These are phyloP conservation scores for Hibiscus mutabilis DNA, from an alignment of 345 rosid genomes.

Conservation along the genomic window DNA sequence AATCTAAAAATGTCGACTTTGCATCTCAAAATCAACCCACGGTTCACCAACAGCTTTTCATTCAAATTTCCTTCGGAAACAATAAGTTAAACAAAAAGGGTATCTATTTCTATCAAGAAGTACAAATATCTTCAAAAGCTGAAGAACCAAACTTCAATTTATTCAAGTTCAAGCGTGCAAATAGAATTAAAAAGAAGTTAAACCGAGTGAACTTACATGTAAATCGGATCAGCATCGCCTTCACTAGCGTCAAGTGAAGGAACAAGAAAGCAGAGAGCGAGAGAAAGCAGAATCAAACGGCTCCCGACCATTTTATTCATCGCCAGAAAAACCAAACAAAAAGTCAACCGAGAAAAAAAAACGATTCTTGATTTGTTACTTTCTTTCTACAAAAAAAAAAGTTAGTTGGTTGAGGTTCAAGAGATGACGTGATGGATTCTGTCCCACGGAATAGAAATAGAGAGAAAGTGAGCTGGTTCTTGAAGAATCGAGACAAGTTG, in stretches of 20 bases:
- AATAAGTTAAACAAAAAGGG: background rate
- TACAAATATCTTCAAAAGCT: background rate
- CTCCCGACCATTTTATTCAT: conserved; percentile 29
- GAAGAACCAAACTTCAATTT: background rate
- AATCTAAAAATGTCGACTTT: background rate
- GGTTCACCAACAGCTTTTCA: background rate
- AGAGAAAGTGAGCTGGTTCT: background rate
- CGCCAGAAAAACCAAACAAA: background rate
- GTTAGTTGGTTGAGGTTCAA: background rate
- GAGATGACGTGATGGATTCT: conserved; percentile 4
- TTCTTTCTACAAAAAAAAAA: conserved; percentile 3
- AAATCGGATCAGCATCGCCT: conserved; percentile 88
- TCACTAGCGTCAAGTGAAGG: conserved; percentile 46
- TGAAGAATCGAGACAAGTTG: conserved; percentile 1
- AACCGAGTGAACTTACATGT: conserved; percentile 38
- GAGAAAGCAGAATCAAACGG: conserved; percentile 30
- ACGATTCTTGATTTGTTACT: background rate
- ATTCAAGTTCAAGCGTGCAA: background rate
- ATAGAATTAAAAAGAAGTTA: background rate
- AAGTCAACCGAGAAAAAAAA: conserved; percentile 21
- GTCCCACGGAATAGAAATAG: background rate
- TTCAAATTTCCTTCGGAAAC: background rate
- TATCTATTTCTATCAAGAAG: background rate
- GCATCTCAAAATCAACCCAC: conserved; percentile 5
- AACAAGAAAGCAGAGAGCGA: conserved; percentile 23